These are phyloP conservation scores for Cenchrus purpureus DNA, from an alignment of 176 grass and related monocot genomes.

Conservation along the genomic window DNA sequence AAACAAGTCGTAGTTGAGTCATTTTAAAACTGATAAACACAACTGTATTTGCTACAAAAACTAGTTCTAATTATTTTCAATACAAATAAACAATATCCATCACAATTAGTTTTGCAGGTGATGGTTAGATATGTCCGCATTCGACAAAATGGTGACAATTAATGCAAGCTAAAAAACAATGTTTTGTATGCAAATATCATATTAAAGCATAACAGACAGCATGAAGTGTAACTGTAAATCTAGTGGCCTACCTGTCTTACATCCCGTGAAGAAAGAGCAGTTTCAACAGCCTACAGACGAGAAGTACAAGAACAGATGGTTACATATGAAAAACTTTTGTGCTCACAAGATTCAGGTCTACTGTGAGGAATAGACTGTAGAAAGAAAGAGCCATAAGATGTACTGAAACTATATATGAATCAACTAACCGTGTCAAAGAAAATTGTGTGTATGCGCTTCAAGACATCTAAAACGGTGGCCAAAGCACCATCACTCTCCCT, in stretches of 20 bases:
- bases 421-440: conserved; percentile 82
- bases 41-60: not conserved
- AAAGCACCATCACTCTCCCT: conserved; percentile 78
- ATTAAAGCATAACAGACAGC: conserved; percentile 7
- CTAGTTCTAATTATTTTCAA: not conserved
- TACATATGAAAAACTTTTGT: not conserved
- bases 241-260: conserved; percentile 65
- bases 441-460: conserved; percentile 66
- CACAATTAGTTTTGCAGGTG: not conserved
- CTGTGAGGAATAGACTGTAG: not conserved
- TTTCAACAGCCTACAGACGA: conserved; percentile 56
- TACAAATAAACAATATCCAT: not conserved
- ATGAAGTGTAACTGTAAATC: not conserved
- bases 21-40: conserved; percentile 1
- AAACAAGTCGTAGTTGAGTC: conserved; percentile 11
- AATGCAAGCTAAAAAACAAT: not conserved
- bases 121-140: not conserved
- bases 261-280: conserved; percentile 57
- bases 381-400: not conserved
- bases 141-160: conserved; percentile 8
- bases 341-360: not conserved
- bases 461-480: conserved; percentile 77
- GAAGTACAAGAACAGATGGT: conserved; percentile 1
- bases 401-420: conserved; percentile 25
- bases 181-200: not conserved